Evolutionary conservation across 1,284 basidiomycete species (phyloP), one percentile per base, ranked within the genome.

Genomic region (Leccinum subspadiceum): DNA sequence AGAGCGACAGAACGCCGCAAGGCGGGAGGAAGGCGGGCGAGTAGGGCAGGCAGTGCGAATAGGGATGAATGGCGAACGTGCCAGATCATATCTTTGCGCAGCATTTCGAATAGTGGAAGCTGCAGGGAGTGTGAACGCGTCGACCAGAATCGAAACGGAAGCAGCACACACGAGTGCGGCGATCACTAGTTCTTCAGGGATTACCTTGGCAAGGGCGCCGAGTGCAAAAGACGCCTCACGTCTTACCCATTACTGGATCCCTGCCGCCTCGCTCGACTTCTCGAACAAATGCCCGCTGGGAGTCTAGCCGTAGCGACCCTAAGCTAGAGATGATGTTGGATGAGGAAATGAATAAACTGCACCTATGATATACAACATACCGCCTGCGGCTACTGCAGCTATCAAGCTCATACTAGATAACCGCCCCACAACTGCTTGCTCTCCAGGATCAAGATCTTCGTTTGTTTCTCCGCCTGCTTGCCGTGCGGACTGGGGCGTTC

Each of bases 351-450:
- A 56, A 53, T 26, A 17, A 13, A 24, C 20, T 48, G 46, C 22
- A 24, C 20, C 46, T 54, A 48, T 51, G 24, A 5, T 50, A 60
- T 52, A 62, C 61, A 37, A 70, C 82, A 69, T 71, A 91, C 89
- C 87, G 62, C 84, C 85, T 7, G 89, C 87, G 35, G 88, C 84
- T 33, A 94, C 87, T 6, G 92, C 90, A 37, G 93, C 93, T 76
- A 98, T 92, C 59, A 98, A 77, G 70, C 93, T 95, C 89, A 98
- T 94, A 62, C 94, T 94, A 5, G 93, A 92, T 57, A 96, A 81
- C 60, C 94, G 84, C 3, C 95, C 96, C 15, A 96, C 84, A 2
- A 92, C 87, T 12, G 92, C 93, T 71, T 96, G 93, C 67, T 78
- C 80, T 52, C 74, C 76, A 15, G 78, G 72, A 53, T 81, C 78